Conservation (phyloP, 352 stramenopile species). For the Pythium vanterpoolii region DNA sequence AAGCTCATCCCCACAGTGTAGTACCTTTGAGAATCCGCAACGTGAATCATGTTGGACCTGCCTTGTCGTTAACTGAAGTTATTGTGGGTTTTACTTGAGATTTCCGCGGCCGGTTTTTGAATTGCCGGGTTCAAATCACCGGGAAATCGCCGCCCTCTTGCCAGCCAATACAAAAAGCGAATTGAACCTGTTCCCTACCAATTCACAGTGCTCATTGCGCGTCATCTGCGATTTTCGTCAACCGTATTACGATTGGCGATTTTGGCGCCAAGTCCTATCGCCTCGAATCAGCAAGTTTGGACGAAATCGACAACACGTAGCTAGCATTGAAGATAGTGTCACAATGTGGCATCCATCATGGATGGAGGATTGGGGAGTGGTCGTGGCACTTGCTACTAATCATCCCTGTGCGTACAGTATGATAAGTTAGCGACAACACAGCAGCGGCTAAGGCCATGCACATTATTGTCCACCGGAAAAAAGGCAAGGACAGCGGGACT, state of each 20-base stretch:
- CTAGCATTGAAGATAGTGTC: background rate
- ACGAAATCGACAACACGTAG: no score
- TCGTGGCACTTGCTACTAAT: no score
- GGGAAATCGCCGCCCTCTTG: background rate
- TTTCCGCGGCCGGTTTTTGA: background rate
- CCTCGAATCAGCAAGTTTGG: no score
- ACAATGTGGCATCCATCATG: background rate
- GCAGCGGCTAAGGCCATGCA: no score
- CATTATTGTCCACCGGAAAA: no score
- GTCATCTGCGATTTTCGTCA: background rate
- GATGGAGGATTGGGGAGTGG: no score
- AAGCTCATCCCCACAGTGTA: no score
- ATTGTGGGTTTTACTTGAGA: background rate
- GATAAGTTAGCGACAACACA: no score
- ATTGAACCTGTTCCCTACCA: background rate
- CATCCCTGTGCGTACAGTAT: no score
- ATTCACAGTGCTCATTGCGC: background rate
- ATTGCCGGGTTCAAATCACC: background rate
- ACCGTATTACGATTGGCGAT: background rate
- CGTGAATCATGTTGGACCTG: background rate
- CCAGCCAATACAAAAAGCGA: background rate
- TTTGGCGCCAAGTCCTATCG: background rate
- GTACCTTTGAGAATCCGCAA: no score
- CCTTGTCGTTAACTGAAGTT: background rate
- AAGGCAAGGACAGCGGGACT: no score